Evolutionary conservation across 176 grass and related monocot genomes (phyloP).

Genomic region (Lolium multiflorum): DNA sequence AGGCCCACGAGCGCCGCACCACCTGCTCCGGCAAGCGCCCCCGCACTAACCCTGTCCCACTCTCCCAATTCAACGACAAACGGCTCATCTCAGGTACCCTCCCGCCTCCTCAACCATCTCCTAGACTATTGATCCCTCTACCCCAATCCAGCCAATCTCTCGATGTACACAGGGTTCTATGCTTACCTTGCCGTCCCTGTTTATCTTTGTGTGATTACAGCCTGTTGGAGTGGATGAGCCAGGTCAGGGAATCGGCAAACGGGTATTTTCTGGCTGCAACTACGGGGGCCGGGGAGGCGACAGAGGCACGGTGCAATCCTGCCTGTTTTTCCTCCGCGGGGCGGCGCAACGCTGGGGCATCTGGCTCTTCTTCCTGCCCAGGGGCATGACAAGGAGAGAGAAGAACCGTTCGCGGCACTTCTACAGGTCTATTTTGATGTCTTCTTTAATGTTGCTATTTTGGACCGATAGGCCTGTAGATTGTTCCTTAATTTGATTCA

Average conservation of each 20-base stretch:
- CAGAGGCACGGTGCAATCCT: constrained; percentile 45
- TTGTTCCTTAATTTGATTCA: no score
- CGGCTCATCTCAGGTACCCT: constrained; percentile 36
- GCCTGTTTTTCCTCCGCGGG: constrained; percentile 56
- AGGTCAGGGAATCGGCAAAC: constrained; percentile 67
- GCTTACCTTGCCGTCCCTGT: background rate
- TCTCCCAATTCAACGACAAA: constrained; percentile 76
- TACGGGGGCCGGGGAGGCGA: constrained; percentile 1
- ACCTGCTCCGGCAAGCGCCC: constrained; percentile 85
- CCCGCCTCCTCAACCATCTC: no score
- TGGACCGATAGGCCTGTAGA: no score
- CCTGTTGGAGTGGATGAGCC: constrained; percentile 80
- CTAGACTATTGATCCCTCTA: no score
- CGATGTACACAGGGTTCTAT: background rate
- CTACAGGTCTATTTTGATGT: constrained; percentile 41
- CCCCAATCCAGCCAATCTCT: constrained; percentile 42
- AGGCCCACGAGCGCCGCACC: constrained; percentile 76
- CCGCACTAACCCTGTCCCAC: constrained; percentile 70
- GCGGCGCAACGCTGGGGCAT: constrained; percentile 51
- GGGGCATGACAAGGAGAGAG: constrained; percentile 79
- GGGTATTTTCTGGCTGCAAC: constrained; percentile 57
- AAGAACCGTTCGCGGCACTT: constrained; percentile 61
- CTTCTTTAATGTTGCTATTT: no score
- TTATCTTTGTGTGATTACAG: constrained; percentile 57
- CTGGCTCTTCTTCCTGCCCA: constrained; percentile 67